These are phyloP conservation scores for Lanzia echinophila DNA, from an alignment of 2,329 filamentous ascomycete species.

Conservation along the genomic window DNA sequence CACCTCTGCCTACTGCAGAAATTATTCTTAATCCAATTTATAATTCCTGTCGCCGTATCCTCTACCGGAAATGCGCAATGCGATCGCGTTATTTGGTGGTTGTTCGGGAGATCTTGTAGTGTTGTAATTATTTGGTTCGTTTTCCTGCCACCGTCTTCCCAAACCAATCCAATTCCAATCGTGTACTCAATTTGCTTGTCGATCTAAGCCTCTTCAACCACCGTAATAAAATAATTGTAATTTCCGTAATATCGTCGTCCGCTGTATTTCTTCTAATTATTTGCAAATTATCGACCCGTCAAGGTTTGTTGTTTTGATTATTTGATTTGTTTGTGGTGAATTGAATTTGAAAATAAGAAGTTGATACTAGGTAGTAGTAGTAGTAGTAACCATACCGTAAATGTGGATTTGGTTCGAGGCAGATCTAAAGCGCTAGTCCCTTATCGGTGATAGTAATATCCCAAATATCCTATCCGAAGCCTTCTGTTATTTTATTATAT, in stretches of 20 bases:
- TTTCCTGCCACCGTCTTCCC: conserved; percentile 7
- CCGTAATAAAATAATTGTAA: background rate
- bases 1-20: conserved; percentile 1
- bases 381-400: too few species aligned
- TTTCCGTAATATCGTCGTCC: background rate
- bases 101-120: background rate
- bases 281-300: conserved; percentile 1
- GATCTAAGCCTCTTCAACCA: background rate
- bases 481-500: too few species aligned
- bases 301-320: conserved; percentile 1
- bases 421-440: conserved; percentile 10
- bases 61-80: background rate
- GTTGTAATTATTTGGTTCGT: conserved; percentile 2
- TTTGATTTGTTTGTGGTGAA: background rate
- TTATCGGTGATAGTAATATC: conserved; percentile 1
- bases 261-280: background rate
- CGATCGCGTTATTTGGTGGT: conserved; percentile 5
- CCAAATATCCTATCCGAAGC: background rate
- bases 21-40: background rate
- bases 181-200: conserved; percentile 5
- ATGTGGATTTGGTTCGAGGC: conserved; percentile 7
- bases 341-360: too few species aligned
- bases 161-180: too few species aligned
- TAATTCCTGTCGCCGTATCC: background rate
- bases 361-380: too few species aligned